phyloP scores from a whole-genome alignment of 1,284 basidiomycete species.

The Ceratobasidium sp. region DNA sequence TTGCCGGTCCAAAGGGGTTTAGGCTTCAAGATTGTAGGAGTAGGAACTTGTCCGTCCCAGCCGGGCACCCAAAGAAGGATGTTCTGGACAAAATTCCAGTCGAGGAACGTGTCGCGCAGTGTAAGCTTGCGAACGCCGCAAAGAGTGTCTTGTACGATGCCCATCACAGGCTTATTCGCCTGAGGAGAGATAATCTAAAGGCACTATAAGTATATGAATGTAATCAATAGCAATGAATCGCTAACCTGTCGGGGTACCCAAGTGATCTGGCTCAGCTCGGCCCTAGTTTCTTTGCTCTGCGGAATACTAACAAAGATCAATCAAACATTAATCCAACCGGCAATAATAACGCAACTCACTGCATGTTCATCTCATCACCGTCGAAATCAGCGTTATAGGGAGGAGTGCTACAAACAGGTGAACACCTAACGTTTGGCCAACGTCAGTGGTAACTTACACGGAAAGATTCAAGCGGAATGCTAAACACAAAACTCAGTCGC shows the following conservation, averaged over 20 bases:
- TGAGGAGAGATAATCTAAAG: slow-evolving; percentile 96
- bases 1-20: slow-evolving; percentile 99
- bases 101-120: slow-evolving; percentile 92
- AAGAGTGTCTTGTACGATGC: slow-evolving; percentile 98
- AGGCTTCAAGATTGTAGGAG: slow-evolving; percentile 95
- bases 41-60: slow-evolving; percentile 95
- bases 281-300: slow-evolving; percentile 98
- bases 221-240: slow-evolving; percentile 24
- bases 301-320: slow-evolving; percentile 76
- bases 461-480: slow-evolving; percentile 98
- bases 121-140: slow-evolving; percentile 99
- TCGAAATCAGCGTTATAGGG: slow-evolving; percentile 99
- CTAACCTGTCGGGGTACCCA: slow-evolving; percentile 96
- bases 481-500: slow-evolving; percentile 55
- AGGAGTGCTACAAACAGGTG: slow-evolving; percentile 72
- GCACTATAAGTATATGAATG: not conserved
- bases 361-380: slow-evolving; percentile 99
- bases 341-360: slow-evolving; percentile 70
- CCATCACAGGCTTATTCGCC: slow-evolving; percentile 99
- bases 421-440: slow-evolving; percentile 50
- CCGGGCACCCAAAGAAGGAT: slow-evolving; percentile 97
- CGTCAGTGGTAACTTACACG: slow-evolving; percentile 74
- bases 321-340: not conserved
- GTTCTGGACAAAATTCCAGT: slow-evolving; percentile 96
- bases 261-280: slow-evolving; percentile 97